phyloP scores from a whole-genome alignment of 192 early-diverging fungal genomes.

The Backusella luteola region DNA sequence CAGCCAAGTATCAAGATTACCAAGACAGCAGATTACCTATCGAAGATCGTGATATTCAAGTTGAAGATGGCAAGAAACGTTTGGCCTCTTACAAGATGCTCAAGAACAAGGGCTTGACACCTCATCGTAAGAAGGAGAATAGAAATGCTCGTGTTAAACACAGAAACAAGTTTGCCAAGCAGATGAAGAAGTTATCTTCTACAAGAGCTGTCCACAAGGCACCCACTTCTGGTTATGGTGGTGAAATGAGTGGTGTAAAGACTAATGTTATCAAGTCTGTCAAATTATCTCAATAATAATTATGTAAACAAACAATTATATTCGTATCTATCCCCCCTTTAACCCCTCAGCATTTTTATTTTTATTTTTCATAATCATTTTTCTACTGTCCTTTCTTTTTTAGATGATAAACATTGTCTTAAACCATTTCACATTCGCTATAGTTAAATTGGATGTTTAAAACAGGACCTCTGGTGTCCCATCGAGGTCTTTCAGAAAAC shows the following conservation, averaged over 20 bases:
- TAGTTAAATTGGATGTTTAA: neutral
- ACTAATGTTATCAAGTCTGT: conserved; percentile 77
- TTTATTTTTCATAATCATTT: neutral
- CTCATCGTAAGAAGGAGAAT: conserved; percentile 87
- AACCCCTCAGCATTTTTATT: neutral
- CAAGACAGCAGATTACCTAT: conserved; percentile 38
- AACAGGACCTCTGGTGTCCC: neutral
- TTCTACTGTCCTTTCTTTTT: neutral
- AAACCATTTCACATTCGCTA: neutral
- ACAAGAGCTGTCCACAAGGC: conserved; percentile 71
- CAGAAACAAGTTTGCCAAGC: conserved; percentile 83
- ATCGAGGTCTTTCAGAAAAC: neutral
- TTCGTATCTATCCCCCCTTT: neutral
- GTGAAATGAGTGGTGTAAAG: conserved; percentile 96
- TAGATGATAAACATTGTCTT: neutral
- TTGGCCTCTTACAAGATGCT: conserved; percentile 84
- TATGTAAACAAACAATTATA: neutral
- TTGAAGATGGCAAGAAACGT: conserved; percentile 64
- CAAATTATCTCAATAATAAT: conserved; percentile 47
- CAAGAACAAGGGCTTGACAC: conserved; percentile 94
- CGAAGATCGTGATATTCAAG: conserved; percentile 41
- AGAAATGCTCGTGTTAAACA: conserved; percentile 96
- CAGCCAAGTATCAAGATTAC: conserved; percentile 43
- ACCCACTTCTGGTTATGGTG: conserved; percentile 76
- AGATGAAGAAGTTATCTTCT: conserved; percentile 86